These are phyloP conservation scores for Lyophyllum semitale DNA, from an alignment of 768 basidiomycete species.

Conservation along the genomic window DNA sequence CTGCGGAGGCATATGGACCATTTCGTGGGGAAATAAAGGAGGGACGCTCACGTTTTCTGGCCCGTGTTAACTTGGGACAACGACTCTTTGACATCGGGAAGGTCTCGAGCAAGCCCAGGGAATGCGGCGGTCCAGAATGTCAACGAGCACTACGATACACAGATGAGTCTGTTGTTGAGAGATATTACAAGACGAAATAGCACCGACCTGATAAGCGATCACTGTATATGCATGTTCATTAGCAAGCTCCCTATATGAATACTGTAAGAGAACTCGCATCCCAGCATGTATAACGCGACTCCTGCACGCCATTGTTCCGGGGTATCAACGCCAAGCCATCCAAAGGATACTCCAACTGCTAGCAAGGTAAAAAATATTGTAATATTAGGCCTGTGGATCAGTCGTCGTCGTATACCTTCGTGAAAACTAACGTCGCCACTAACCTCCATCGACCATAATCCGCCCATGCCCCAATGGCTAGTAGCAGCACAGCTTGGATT, in stretches of 20 bases:
- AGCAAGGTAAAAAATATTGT: conserved; percentile 73
- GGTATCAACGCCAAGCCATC: conserved; percentile 74
- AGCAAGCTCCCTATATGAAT: no score
- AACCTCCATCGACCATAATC: conserved; percentile 84
- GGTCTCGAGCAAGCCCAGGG: conserved; percentile 70
- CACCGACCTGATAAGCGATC: conserved; percentile 68
- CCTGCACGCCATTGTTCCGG: conserved; percentile 66
- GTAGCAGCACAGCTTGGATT: conserved; percentile 66
- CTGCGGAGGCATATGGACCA: no score
- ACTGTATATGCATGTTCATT: conserved; percentile 36
- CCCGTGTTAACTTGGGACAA: conserved; percentile 38
- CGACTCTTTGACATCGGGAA: conserved; percentile 67
- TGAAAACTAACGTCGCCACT: not conserved
- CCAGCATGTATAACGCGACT: conserved; percentile 62
- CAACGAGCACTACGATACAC: conserved; percentile 52
- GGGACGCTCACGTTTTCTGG: conserved; percentile 53
- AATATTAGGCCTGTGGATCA: conserved; percentile 62
- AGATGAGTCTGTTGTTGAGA: not conserved
- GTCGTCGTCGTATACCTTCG: not conserved
- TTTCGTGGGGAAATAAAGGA: no score
- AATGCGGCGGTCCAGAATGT: conserved; percentile 88
- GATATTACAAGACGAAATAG: not conserved
- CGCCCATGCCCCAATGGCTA: conserved; percentile 75
- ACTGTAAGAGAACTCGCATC: conserved; percentile 41
- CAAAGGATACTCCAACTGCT: conserved; percentile 70